Base-by-base conservation (phyloP, 805 yeast species). In the Cyberlindnera veronae region DNA sequence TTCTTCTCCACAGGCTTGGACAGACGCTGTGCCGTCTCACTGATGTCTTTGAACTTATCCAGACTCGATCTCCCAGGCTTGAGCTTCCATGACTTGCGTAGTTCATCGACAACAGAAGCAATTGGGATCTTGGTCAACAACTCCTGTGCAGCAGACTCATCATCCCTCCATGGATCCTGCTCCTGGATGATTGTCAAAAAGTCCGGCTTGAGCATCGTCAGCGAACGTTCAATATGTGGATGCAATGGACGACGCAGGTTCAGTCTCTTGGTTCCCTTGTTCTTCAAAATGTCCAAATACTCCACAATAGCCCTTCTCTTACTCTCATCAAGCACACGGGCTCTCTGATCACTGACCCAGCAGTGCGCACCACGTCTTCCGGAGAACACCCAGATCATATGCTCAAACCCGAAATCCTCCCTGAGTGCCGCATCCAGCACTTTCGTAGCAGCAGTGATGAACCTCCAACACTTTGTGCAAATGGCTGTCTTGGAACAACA, bases 341-440 rank as follows among this genome's bases (percentile, higher is more conserved):
- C 96, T 34, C 90, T 68, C 40, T 74, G 64, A 59, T 93, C 99
- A 62, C 95, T 85, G 18, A 93, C 74, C 99, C 99, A 93, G 56
- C 98, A 95, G 71, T 93, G 99, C 13, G 95, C 95, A 62, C 99
- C 99, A 75, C 99, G 85, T 71, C 99, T 84, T 34, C 99, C 99
- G 1, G 96, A 88, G 58, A 87, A 93, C 5, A 91, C 96, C 98
- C 98, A 93, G 36, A 93, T 69, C 57, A 88, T 69, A 61, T 87
- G 81, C 44, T 79, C 67, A 61, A 86, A 90, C 1, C 96, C 98
- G 63, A 93, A 93, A 62, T 91, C 98, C 36, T 87, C 88, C 38
- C 77, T 67, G 38, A 93, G 69, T 0, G 95, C 83, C 2, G 61
- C 57, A 45, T 84, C 86, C 44, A 93, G 66, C 34, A 90, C 77